Base-by-base conservation (phyloP, 192 early-diverging fungal species). In the Coemansia sp. region DNA sequence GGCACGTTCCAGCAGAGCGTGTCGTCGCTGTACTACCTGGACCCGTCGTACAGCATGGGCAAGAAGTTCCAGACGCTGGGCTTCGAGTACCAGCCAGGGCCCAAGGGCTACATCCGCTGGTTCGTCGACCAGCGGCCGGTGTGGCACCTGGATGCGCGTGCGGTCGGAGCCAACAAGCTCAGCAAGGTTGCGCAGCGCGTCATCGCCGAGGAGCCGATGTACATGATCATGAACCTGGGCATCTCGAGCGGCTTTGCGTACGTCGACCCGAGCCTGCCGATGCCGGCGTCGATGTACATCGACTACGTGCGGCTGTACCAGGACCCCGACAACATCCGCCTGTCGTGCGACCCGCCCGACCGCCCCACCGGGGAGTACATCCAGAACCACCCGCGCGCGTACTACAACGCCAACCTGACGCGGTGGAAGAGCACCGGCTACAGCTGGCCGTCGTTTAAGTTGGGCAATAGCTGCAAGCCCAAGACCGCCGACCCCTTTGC, bases 291-390 rank as follows among this genome's bases (percentile, higher is more conserved):
- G 25, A 78, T 81, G 78, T 68, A 71, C 36, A 42, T 81, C 23
- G 80, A 81, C 72, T 81, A 81, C 32, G 57, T 81, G 9, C 74
- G 80, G 2, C 58, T 81, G 24, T 81, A 78, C 67, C 80, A 81
- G 25, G 68, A 76, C 33, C 60, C 71, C 9, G 68, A 76, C 33
- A 64, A 72, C 41, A 74, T 70, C 55, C 59, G 67, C 26, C 50
- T 75, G 25, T 81, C 78, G 32, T 81, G 80, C 45, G 78, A 81
- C 35, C 79, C 80, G n/a, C 48, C 52, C 2, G 78, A 80, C 44
- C 46, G 60, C 25, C 80, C 80, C 3, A 81, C 80, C 0, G 64
- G 61, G 38, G 60, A 74, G 47, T 81, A 81, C 48, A 81, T 81
- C 19, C 60, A 75, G 44, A 67, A 57, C 41, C 78, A 81, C 42